Conservation (phyloP, 108 stramenopile species). For the Schizochytrium sp. region DNA sequence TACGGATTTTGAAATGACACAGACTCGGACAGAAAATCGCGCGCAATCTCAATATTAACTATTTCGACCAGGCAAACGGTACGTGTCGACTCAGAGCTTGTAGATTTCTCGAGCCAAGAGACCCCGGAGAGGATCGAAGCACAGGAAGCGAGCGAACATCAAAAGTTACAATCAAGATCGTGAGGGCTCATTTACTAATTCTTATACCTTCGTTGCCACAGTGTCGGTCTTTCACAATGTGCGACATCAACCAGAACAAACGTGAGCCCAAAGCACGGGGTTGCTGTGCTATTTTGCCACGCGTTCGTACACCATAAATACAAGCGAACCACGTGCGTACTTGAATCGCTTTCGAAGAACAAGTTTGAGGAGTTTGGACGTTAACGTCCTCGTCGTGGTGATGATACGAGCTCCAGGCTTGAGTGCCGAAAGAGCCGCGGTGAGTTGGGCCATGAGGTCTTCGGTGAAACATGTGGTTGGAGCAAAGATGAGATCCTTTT, state of each 20-base stretch:
- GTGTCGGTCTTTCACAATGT: constrained; percentile 13
- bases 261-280: neutral
- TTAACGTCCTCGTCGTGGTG: neutral
- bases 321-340: neutral
- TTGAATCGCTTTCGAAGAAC: neutral
- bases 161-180: neutral
- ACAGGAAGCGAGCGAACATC: neutral
- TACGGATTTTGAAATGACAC: neutral
- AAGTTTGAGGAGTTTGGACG: neutral
- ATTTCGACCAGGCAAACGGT: constrained; percentile 14
- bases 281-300: neutral
- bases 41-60: constrained; percentile 1
- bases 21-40: neutral
- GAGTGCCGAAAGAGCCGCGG: neutral
- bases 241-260: neutral
- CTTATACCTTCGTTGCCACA: neutral
- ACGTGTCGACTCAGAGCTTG: neutral
- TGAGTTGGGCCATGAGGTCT: neutral
- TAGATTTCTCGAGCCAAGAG: too few species aligned
- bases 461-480: neutral
- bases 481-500: neutral
- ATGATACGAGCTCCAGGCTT: neutral
- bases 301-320: neutral
- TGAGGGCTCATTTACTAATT: neutral
- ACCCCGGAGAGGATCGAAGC: neutral